Conservation (phyloP, 2,329 filamentous ascomycete genomes). For the Fusarium sp. region DNA sequence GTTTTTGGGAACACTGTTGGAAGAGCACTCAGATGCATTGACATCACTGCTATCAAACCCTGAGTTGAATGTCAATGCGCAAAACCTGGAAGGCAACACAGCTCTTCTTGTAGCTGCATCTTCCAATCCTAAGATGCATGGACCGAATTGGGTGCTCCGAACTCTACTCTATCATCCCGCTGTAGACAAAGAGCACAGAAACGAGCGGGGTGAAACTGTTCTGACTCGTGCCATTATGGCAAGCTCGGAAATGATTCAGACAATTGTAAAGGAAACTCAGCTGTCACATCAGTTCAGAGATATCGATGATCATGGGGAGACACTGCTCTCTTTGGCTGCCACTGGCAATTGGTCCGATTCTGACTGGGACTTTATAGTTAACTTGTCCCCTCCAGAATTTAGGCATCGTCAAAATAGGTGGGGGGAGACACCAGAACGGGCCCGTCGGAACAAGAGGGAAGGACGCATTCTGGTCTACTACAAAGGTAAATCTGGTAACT, state of each 20-base stretch:
- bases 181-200: not conserved
- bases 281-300: not conserved
- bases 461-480: too few relatives aligned
- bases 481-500: too few relatives aligned
- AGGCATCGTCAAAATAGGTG: fast-evolving
- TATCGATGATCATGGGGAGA: fast-evolving
- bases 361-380: not conserved
- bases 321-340: not conserved
- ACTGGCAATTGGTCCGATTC: fast-evolving
- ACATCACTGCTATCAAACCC: not conserved
- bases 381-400: not conserved
- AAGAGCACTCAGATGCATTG: not conserved
- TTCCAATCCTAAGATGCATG: fast-evolving
- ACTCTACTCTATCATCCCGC: not conserved
- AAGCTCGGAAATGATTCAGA: not conserved
- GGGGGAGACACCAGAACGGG: not conserved
- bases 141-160: not conserved
- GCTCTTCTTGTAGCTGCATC: not conserved
- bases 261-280: fast-evolving
- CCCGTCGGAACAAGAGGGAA: too few relatives aligned
- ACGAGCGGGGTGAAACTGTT: not conserved
- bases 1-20: fast-evolving
- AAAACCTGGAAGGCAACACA: not conserved
- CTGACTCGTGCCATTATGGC: fast-evolving
- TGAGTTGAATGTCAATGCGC: not conserved